Evolutionary conservation across 73 alveolate species (phyloP).

Genomic region (Paramecium bursaria): DNA sequence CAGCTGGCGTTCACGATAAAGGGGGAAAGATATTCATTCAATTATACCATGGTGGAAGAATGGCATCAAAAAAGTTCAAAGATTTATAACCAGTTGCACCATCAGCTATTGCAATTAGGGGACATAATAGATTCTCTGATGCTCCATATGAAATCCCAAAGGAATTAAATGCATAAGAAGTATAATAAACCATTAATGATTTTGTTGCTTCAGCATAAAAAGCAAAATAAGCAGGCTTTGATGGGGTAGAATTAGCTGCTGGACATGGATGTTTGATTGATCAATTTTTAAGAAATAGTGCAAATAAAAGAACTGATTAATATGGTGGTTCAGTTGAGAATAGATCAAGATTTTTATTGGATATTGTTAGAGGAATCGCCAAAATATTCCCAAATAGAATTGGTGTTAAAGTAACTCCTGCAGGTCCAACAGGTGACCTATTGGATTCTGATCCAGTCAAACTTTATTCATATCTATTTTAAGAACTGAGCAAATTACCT

Average conservation of each 20-base stretch:
- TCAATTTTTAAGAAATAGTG: slow-evolving; percentile 68
- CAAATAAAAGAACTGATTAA: slow-evolving; percentile 82
- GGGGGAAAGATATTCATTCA: slow-evolving; percentile 63
- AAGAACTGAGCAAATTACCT: slow-evolving; percentile 28
- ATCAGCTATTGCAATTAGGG: slow-evolving; percentile 60
- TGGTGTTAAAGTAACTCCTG: no score
- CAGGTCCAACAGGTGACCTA: no score
- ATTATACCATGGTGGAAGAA: slow-evolving; percentile 72
- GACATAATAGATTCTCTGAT: slow-evolving; percentile 33
- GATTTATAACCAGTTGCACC: slow-evolving; percentile 62
- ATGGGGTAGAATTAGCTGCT: slow-evolving; percentile 83
- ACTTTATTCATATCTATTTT: slow-evolving; percentile 23
- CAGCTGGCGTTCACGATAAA: slow-evolving; percentile 59
- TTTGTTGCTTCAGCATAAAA: slow-evolving; percentile 78
- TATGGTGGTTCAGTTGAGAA: slow-evolving; percentile 85
- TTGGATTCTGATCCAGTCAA: slow-evolving; percentile 50
- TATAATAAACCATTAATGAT: slow-evolving; percentile 68
- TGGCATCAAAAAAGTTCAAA: slow-evolving; percentile 30
- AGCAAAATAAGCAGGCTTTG: slow-evolving; percentile 87
- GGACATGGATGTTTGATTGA: slow-evolving; percentile 78
- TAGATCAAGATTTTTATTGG: slow-evolving; percentile 78
- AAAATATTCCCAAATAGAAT: no score
- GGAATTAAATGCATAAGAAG: slow-evolving; percentile 59
- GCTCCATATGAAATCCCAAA: slow-evolving; percentile 60
- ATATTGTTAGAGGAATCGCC: no score